Evolutionary conservation across 805 yeast genomes (phyloP).

Genomic region (Priceomyces castillae): DNA sequence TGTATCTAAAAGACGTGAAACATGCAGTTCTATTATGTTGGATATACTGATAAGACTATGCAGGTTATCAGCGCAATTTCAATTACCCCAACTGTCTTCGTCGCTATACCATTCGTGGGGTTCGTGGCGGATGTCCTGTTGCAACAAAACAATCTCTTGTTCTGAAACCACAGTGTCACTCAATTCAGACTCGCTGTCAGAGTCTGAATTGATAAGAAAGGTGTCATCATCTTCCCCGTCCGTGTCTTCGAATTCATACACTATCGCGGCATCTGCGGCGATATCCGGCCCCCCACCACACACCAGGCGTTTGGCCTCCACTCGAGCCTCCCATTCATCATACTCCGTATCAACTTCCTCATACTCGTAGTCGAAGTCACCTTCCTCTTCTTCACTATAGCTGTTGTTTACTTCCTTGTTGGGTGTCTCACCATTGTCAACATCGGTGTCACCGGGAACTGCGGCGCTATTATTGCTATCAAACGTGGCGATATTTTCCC

Average conservation of each 20-base stretch:
- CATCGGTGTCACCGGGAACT: not conserved
- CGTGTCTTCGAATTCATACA: slow-evolving; percentile 10
- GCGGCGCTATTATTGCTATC: slow-evolving; percentile 3
- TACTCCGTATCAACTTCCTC: slow-evolving; percentile 14
- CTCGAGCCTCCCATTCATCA: slow-evolving; percentile 20
- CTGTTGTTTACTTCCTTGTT: not conserved
- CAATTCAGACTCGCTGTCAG: slow-evolving; percentile 7
- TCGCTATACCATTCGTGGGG: slow-evolving; percentile 13
- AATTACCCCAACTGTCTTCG: slow-evolving; percentile 5
- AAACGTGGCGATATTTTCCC: slow-evolving; percentile 26
- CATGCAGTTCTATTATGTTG: not conserved
- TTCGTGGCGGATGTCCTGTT: slow-evolving; percentile 5
- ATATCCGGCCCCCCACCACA: slow-evolving; percentile 15
- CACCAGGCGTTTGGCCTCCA: slow-evolving; percentile 13
- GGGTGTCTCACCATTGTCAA: slow-evolving; percentile 1
- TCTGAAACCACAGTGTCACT: slow-evolving; percentile 4
- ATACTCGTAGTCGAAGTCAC: slow-evolving; percentile 12
- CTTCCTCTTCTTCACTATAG: slow-evolving; percentile 15
- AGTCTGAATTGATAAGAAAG: slow-evolving; percentile 14
- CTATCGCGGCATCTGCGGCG: slow-evolving; percentile 7
- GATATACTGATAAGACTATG: slow-evolving; percentile 1
- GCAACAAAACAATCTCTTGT: slow-evolving; percentile 5
- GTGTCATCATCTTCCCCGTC: slow-evolving; percentile 17
- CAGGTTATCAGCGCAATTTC: slow-evolving; percentile 4
- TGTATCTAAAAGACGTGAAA: not conserved